phyloP scores from a whole-genome alignment of 495 filamentous ascomycete genomes.

The Tetracladium marchalianum region DNA sequence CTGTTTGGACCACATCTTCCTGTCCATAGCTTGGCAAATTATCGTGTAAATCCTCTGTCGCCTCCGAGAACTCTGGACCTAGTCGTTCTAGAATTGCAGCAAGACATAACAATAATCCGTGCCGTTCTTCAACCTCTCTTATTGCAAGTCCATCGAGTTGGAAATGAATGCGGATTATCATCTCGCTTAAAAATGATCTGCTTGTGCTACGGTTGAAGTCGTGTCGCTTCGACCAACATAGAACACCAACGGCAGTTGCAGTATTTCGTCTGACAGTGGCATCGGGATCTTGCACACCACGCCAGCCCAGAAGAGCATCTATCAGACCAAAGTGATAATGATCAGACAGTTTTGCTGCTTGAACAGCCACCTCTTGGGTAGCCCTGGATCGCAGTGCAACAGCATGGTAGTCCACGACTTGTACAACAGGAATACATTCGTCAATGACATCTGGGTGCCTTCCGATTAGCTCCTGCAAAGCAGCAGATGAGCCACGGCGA shows the following conservation, averaged over 20 bases:
- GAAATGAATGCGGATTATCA: background rate
- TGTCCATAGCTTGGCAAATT: background rate
- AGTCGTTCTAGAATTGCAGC: slow-evolving; percentile 18
- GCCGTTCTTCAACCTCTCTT: slow-evolving; percentile 55
- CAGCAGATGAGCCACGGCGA: slow-evolving; percentile 81
- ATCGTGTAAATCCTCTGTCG: background rate
- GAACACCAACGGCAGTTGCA: slow-evolving; percentile 53
- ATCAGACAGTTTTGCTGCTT: slow-evolving; percentile 49
- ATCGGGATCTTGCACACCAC: slow-evolving; percentile 73
- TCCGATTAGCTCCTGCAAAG: slow-evolving; percentile 87
- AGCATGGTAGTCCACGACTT: slow-evolving; percentile 85
- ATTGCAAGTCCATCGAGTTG: slow-evolving; percentile 1
- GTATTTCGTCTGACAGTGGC: slow-evolving; percentile 60
- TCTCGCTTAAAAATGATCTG: too few species aligned
- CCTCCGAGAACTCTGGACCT: background rate
- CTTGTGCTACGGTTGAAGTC: background rate
- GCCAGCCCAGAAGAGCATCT: slow-evolving; percentile 70
- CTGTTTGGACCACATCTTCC: background rate
- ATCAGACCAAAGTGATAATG: slow-evolving; percentile 64
- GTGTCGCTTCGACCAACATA: slow-evolving; percentile 21
- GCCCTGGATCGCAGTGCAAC: slow-evolving; percentile 80
- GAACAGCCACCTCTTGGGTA: slow-evolving; percentile 61
- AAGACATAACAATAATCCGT: slow-evolving; percentile 57
- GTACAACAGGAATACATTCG: slow-evolving; percentile 75
- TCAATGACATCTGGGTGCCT: slow-evolving; percentile 77